A percentile compares a stretch with the other conserved stretches of the same genome.
These are phyloP conservation scores for Leccinellum rugosiceps DNA, from an alignment of 768 basidiomycete species.

Conservation along the genomic window DNA sequence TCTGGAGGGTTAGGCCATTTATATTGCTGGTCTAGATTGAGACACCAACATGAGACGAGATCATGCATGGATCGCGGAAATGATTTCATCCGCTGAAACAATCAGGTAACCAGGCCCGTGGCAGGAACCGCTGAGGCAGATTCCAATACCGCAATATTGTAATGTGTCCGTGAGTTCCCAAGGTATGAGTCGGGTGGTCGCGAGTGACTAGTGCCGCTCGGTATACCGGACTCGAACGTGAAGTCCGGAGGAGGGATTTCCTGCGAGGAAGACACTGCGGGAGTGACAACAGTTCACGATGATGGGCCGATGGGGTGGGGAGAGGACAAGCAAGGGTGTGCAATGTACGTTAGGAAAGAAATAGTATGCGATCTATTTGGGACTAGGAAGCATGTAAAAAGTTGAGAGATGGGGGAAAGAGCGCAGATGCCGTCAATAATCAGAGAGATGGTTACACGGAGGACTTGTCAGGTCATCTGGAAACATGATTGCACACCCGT, in stretches of 20 bases:
- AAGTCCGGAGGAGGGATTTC: background rate
- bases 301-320: background rate
- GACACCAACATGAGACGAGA: background rate
- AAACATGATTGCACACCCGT: constrained; percentile 30
- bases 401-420: background rate
- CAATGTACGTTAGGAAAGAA: too few species aligned
- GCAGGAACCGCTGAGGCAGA: too few species aligned
- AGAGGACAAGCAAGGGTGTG: background rate
- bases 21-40: background rate
- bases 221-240: background rate
- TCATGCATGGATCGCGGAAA: background rate
- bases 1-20: too few species aligned
- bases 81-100: background rate
- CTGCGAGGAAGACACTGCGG: background rate
- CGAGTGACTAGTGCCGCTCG: too few species aligned
- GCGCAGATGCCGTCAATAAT: background rate
- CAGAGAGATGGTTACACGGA: constrained; percentile 18
- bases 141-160: too few species aligned
- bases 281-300: background rate
- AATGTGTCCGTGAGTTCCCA: too few species aligned
- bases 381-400: background rate
- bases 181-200: background rate
- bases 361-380: background rate
- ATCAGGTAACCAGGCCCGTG: background rate
- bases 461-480: constrained; percentile 9